Evolutionary conservation across 768 basidiomycete species (phyloP).

Genomic region (Mycena belliarum): DNA sequence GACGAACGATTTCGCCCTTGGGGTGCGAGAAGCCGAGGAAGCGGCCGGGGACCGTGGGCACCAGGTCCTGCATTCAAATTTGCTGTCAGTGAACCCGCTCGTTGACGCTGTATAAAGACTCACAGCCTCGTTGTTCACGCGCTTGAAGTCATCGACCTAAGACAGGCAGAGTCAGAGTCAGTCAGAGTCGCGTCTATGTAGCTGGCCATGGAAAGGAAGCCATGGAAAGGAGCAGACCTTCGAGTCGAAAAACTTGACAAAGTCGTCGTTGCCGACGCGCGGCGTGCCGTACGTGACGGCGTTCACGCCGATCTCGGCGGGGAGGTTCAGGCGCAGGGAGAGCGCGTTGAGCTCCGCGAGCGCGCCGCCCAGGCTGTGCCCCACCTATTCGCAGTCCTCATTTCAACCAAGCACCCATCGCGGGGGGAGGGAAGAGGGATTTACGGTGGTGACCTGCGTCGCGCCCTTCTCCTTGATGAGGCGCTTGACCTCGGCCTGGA

Average conservation of each 20-base stretch:
- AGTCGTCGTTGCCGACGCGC: constrained; percentile 53
- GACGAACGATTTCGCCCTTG: constrained; percentile 43
- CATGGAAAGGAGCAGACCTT: constrained; percentile 30
- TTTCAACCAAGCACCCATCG: too few species aligned
- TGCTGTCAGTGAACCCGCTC: constrained; percentile 4
- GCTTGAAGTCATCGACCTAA: constrained; percentile 38
- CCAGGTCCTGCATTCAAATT: constrained; percentile 38
- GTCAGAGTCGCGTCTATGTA: constrained; percentile 25
- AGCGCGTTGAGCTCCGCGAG: constrained; percentile 53
- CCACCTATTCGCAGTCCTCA: constrained; percentile 31
- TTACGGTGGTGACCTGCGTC: constrained; percentile 40
- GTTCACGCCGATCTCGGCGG: constrained; percentile 38
- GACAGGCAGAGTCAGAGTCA: constrained; percentile 31
- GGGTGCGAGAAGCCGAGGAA: constrained; percentile 46
- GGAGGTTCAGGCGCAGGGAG: constrained; percentile 47
- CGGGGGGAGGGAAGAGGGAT: too few species aligned
- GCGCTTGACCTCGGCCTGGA: constrained; percentile 43
- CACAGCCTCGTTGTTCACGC: constrained; percentile 41
- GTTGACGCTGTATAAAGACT: constrained; percentile 16
- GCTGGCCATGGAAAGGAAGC: background rate
- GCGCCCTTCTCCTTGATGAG: constrained; percentile 39
- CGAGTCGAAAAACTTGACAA: constrained; percentile 50
- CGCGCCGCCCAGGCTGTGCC: constrained; percentile 55
- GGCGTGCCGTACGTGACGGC: constrained; percentile 52
- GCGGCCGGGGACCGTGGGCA: constrained; percentile 59